Base-by-base conservation (phyloP, 192 early-diverging fungal genomes). In the Phycomyces blakesleeanus region DNA sequence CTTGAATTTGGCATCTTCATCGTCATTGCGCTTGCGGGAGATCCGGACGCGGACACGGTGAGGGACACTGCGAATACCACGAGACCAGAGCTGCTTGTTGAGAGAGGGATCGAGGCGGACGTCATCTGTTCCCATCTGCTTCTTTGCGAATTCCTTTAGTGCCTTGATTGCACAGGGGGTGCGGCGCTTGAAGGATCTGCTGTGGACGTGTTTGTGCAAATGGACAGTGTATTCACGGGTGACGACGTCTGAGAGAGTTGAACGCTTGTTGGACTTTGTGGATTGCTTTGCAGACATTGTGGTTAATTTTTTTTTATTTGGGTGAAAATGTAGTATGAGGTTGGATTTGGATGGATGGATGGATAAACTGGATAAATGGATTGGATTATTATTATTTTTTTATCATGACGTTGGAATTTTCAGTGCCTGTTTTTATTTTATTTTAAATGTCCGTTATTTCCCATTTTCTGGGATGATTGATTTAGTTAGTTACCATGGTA, bases 151-250 rank as follows among this genome's bases (percentile, higher is more conserved):
- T 68, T 83, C 74, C 67, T 88, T 87, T 81, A 98, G 88, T 58
- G 81, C 87, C 89, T 95, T 95, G 76, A 98, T 80, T 63, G 96
- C 94, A 65, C 83, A 85, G 59, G 96, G 96, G 54, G 94, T 90
- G 74, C 95, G 90, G 85, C 92, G 93, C 87, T 95, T 97, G 90
- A 97, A 98, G 62, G 76, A 91, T 87, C 69, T 81, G 68, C 87
- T 87, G 66, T 82, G 79, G 67, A 98, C 90, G 61, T 83, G 81
- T 84, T 94, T 95, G 92, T 96, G 95, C 68, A 98, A 81, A 88
- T 98, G 92, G 80, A 98, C 96, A 73, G 96, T 98, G 89, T 94
- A 96, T 75, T 98, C 96, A 72, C 94, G 88, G 71, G 94, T 94
- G 71, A 98, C 88, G 69, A 94, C 94, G 82, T 92, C 87, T 72